These are phyloP conservation scores for Beauveria sp. DNA, from an alignment of 2,329 filamentous ascomycete species.

Conservation along the genomic window DNA sequence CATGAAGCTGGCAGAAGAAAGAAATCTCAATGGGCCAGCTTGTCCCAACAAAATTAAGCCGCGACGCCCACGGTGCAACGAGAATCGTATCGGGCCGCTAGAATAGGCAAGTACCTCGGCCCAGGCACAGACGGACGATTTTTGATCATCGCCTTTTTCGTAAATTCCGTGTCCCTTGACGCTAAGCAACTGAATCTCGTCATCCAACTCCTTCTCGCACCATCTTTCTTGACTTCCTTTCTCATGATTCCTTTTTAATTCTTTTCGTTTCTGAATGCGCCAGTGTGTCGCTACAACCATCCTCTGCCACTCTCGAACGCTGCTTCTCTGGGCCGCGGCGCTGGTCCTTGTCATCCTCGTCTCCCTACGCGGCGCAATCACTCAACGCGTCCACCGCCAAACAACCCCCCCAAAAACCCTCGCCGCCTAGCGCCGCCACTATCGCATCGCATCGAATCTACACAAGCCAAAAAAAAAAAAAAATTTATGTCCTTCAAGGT, in stretches of 20 bases:
- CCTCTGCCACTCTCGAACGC: conserved; percentile 31
- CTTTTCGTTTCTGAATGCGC: neutral
- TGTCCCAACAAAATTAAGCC: neutral
- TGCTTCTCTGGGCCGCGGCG: conserved; percentile 36
- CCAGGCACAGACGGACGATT: conserved; percentile 1
- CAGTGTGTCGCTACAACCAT: conserved; percentile 31
- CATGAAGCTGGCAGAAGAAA: no score
- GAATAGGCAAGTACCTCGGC: neutral
- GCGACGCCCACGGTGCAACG: neutral
- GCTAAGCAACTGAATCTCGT: neutral
- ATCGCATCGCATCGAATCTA: conserved; percentile 15
- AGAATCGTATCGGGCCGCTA: neutral
- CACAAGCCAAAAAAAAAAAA: neutral
- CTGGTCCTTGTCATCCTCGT: conserved; percentile 17
- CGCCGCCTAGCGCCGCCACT: neutral
- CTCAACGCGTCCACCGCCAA: conserved; percentile 7
- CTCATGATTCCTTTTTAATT: neutral
- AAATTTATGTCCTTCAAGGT: conserved; percentile 22
- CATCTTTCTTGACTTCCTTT: neutral
- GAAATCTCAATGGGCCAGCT: neutral
- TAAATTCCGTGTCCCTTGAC: neutral
- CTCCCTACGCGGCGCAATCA: conserved; percentile 1
- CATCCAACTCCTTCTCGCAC: neutral
- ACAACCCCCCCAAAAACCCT: neutral
- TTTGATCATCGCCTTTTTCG: neutral